Percentiles rank a stretch among this genome's conserved stretches.
Evolutionary conservation across 768 basidiomycete genomes (phyloP).

Genomic region (Pisolithus albus): DNA sequence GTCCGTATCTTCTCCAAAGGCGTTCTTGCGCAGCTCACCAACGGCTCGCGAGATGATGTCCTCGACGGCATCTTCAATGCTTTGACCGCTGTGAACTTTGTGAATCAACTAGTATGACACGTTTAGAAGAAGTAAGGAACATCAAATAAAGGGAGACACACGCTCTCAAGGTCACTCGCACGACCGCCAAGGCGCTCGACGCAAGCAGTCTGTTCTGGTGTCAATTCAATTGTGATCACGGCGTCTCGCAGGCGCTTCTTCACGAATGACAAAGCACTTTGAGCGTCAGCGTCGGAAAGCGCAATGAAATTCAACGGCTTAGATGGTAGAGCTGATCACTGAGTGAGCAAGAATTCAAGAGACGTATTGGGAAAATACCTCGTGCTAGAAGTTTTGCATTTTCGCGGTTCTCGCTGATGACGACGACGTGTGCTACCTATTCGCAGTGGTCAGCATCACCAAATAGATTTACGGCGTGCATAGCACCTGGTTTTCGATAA

Average conservation of each 20-base stretch:
- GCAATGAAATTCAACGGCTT: conserved; percentile 76
- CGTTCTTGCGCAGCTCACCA: conserved; percentile 79
- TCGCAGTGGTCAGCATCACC: neutral
- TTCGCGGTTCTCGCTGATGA: conserved; percentile 85
- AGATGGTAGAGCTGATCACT: neutral
- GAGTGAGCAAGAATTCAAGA: neutral
- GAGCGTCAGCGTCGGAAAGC: conserved; percentile 78
- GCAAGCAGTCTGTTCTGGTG: conserved; percentile 44
- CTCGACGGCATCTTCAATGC: conserved; percentile 75
- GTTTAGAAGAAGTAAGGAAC: neutral
- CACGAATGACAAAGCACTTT: conserved; percentile 76
- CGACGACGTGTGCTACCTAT: conserved; percentile 86
- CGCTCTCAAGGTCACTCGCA: conserved; percentile 81
- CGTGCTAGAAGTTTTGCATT: conserved; percentile 79
- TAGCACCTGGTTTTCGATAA: conserved; percentile 74
- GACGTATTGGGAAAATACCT: conserved; percentile 39
- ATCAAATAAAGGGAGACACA: conserved; percentile 29
- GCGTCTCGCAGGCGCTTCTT: conserved; percentile 65
- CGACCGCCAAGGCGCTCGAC: conserved; percentile 83
- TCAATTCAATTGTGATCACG: conserved; percentile 47
- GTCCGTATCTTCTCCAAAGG: conserved; percentile 88
- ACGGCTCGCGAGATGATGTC: conserved; percentile 80
- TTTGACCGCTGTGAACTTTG: conserved; percentile 71
- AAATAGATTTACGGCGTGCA: neutral
- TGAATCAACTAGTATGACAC: conserved; percentile 57